Base-by-base conservation (phyloP, 2,329 filamentous ascomycete genomes). In the Leptographium flavum region DNA sequence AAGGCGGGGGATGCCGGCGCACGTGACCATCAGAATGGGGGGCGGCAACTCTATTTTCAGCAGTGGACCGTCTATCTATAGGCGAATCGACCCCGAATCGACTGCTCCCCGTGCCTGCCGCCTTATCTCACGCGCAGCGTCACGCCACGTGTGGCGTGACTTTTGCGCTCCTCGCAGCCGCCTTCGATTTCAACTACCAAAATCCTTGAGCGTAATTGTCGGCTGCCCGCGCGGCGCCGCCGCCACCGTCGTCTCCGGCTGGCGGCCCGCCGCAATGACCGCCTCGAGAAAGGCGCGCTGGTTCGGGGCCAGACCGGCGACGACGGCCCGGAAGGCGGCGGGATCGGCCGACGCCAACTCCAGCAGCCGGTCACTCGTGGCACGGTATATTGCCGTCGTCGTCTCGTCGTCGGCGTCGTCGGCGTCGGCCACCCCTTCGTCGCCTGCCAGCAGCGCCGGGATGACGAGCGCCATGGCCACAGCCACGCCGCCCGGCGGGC, bases 171-270 rank as follows among this genome's bases (percentile, higher is more conserved):
- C n/a, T n/a, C n/a, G n/a, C n/a, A n/a, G n/a, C n/a, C n/a, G n/a
- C n/a, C n/a, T n/a, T n/a, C n/a, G n/a, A n/a, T n/a, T n/a, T n/a
- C n/a, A n/a, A n/a, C n/a, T 64, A 5, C 76, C 77, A 71, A 98
- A 96, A 61, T 94, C 73, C 72, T 93, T 92, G 58, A 98, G 63
- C 45, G 87, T 87, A 70, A 98, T 98, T 51, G 70, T 92, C 13
- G 92, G 92, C 61, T 76, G 77, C 25, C 66, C 73, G 45, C 58
- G 61, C 54, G 67, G 65, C 56, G 40, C 47, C 13, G 49, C 35
- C 55, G 40, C 49, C 23, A 48, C 17, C 32, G 42, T 42, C 17
- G 46, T 48, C 19, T 60, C 64, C 52, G 60, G 57, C 55, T 58
- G 57, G 54, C 74, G 66, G 43, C 80, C 80, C 22, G 73, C 76